A percentile compares a stretch with the other conserved stretches of the same genome.
These are phyloP conservation scores for Neopestalotiopsis rosae DNA, from an alignment of 2,329 filamentous ascomycete genomes.

Conservation along the genomic window DNA sequence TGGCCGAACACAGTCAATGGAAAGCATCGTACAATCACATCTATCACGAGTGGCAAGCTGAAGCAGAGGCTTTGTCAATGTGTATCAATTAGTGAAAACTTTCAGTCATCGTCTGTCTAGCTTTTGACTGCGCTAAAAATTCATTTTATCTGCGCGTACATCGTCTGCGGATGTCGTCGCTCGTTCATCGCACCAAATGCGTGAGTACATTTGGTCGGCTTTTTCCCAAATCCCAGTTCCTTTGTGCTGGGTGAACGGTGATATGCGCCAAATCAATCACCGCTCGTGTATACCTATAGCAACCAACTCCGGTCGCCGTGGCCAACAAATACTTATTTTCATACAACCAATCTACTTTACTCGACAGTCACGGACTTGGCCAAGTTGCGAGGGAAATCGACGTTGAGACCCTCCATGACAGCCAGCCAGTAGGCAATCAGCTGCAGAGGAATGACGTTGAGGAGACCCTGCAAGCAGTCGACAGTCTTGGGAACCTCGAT, in stretches of 20 bases:
- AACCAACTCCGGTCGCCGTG: slow-evolving; percentile 15
- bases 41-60: too few relatives aligned
- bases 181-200: not conserved
- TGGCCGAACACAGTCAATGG: not conserved
- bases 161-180: not conserved
- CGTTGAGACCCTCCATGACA: slow-evolving; percentile 93
- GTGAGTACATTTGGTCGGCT: not conserved
- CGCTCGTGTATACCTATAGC: slow-evolving; percentile 9
- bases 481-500: slow-evolving; percentile 97
- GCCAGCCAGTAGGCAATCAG: slow-evolving; percentile 99
- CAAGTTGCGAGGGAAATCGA: slow-evolving; percentile 98
- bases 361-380: slow-evolving; percentile 99
- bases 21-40: too few relatives aligned
- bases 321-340: slow-evolving; percentile 5
- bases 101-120: not conserved
- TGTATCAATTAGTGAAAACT: not conserved
- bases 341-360: slow-evolving; percentile 56
- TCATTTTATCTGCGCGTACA: slow-evolving; percentile 1
- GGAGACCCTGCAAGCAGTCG: slow-evolving; percentile 91
- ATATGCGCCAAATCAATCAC: slow-evolving; percentile 8
- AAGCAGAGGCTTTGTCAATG: not conserved
- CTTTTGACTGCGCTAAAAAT: not conserved
- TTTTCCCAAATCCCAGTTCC: not conserved
- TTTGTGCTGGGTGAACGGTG: slow-evolving; percentile 1
- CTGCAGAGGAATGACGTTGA: slow-evolving; percentile 97